These are phyloP conservation scores for Grosmannia serpens DNA, from an alignment of 2,329 filamentous ascomycete species.

Conservation along the genomic window DNA sequence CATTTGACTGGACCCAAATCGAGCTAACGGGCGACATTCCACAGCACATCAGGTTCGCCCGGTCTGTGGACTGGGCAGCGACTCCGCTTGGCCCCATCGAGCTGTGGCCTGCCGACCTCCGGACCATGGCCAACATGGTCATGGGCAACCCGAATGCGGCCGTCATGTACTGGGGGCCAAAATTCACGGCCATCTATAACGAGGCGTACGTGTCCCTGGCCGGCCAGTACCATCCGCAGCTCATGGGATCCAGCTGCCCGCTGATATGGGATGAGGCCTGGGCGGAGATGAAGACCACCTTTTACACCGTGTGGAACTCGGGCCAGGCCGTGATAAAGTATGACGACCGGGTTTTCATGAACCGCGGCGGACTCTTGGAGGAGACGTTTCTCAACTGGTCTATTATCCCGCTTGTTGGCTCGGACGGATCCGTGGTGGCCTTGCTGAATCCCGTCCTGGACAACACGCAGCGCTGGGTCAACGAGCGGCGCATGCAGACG, in stretches of 20 bases:
- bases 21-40: slow-evolving; percentile 52
- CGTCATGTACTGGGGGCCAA: slow-evolving; percentile 69
- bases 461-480: slow-evolving; percentile 67
- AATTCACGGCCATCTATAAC: slow-evolving; percentile 61
- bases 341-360: slow-evolving; percentile 65
- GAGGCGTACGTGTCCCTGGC: slow-evolving; percentile 60
- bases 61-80: slow-evolving; percentile 59
- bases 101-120: slow-evolving; percentile 57
- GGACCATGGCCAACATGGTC: slow-evolving; percentile 70
- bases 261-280: slow-evolving; percentile 66
- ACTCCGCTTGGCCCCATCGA: slow-evolving; percentile 69
- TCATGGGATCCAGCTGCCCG: slow-evolving; percentile 64
- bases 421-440: slow-evolving; percentile 62
- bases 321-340: slow-evolving; percentile 78
- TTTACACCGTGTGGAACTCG: slow-evolving; percentile 53
- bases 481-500: slow-evolving; percentile 69
- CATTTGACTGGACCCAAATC: slow-evolving; percentile 74
- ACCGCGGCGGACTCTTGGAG: slow-evolving; percentile 58
- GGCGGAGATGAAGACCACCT: slow-evolving; percentile 56
- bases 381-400: slow-evolving; percentile 79
- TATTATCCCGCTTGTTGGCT: slow-evolving; percentile 64
- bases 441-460: slow-evolving; percentile 75
- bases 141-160: slow-evolving; percentile 69
- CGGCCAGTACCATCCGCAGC: slow-evolving; percentile 60
- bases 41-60: slow-evolving; percentile 60